These are phyloP conservation scores for Chimonanthus salicifolius DNA, from an alignment of 164 flowering plant genomes.

Conservation along the genomic window DNA sequence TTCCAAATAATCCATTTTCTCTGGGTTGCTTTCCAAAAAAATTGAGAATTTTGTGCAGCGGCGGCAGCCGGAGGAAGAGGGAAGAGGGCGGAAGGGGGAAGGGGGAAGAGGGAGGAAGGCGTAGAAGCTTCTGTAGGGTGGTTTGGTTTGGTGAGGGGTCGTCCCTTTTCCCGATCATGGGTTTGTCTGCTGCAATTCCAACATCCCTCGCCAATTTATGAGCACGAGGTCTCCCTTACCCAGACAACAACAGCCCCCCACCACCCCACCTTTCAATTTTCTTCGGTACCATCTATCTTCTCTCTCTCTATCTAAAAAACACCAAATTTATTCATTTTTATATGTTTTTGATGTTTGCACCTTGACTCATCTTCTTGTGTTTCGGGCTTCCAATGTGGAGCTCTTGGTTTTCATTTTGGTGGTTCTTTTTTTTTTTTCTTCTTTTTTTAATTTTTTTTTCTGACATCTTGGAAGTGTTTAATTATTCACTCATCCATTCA, in stretches of 20 bases:
- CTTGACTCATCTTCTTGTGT: background rate
- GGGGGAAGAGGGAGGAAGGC: background rate
- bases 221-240: conserved; percentile 48
- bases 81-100: background rate
- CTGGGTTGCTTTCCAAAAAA: no score
- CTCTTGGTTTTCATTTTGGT: conserved; percentile 2
- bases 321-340: background rate
- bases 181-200: conserved; percentile 29
- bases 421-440: background rate
- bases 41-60: no score
- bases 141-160: background rate
- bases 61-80: background rate
- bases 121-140: background rate
- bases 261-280: conserved; percentile 8
- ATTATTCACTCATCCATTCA: background rate
- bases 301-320: no score
- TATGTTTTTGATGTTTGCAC: background rate
- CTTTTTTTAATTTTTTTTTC: no score
- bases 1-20: no score
- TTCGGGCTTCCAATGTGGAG: background rate
- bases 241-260: conserved; percentile 26
- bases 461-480: background rate
- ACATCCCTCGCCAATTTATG: conserved; percentile 37
- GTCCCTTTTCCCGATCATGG: conserved; percentile 16
- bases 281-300: background rate